phyloP scores from a whole-genome alignment of 306 rosid genomes.

The Leucaena leucocephala region DNA sequence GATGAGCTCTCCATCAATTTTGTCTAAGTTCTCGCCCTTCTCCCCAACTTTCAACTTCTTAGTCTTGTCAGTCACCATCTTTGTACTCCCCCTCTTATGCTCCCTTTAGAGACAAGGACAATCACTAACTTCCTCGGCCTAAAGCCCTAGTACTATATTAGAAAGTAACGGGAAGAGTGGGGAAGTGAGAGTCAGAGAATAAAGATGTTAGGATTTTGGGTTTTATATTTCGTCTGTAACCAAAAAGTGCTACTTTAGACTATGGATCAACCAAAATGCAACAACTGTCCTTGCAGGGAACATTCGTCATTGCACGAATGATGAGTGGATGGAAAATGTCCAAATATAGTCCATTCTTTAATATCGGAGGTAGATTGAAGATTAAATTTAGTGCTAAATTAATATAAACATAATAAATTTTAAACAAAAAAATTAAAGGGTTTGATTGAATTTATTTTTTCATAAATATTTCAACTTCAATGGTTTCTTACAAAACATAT shows the following conservation, averaged over 20 bases:
- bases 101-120: not conserved
- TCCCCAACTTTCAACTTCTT: constrained; percentile 67
- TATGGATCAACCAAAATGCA: not conserved
- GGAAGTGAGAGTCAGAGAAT: not conserved
- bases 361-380: no score
- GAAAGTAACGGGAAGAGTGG: not conserved
- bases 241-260: not conserved
- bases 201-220: constrained; percentile 67
- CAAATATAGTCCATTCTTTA: no score
- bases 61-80: constrained; percentile 70
- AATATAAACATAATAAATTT: no score
- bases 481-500: no score
- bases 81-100: not conserved
- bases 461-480: no score
- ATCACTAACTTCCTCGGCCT: constrained; percentile 10
- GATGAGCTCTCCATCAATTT: constrained; percentile 72
- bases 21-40: constrained; percentile 52
- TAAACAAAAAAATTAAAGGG: no score
- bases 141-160: constrained; percentile 62
- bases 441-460: no score
- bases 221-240: constrained; percentile 26
- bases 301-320: not conserved
- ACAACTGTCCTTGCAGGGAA: constrained; percentile 25
- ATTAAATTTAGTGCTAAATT: no score
- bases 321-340: not conserved